Percentiles rank a stretch among this genome's conserved stretches.
phyloP scores from a whole-genome alignment of 106 monocot species.

The Posidonia australis region DNA sequence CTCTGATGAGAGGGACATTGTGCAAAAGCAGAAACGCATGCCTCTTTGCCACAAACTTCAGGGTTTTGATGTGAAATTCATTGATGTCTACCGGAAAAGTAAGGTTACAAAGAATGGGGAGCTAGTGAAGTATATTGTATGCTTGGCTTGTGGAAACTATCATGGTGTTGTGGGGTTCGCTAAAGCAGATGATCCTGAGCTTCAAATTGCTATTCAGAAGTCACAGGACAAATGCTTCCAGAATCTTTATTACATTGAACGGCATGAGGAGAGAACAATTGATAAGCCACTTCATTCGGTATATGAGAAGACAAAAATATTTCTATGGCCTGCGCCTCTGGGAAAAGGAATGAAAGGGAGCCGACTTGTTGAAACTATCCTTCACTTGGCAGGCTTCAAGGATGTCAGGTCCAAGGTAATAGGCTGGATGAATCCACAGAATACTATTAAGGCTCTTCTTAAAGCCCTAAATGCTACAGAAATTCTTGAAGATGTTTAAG shows the following conservation, averaged over 20 bases:
- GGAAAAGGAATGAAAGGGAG: not conserved
- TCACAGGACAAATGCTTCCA: conserved; percentile 3
- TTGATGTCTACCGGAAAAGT: conserved; percentile 3
- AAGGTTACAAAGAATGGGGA: not conserved
- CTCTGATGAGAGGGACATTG: not conserved
- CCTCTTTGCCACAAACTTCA: not conserved
- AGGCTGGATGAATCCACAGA: conserved; percentile 1
- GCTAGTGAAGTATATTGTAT: not conserved
- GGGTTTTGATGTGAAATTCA: conserved; percentile 3
- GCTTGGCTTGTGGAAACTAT: conserved; percentile 9
- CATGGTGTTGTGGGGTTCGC: conserved; percentile 6
- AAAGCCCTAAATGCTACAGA: not conserved
- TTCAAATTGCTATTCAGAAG: not conserved
- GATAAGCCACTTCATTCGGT: not conserved
- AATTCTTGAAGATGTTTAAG: not conserved
- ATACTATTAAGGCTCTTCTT: conserved; percentile 1
- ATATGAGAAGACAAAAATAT: not conserved
- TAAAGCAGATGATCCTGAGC: conserved; percentile 1
- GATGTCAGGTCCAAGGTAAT: conserved; percentile 3
- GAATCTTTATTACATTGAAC: conserved; percentile 7
- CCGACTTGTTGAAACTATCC: not conserved
- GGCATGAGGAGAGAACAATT: not conserved
- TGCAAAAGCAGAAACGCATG: not conserved
- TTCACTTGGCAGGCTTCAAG: conserved; percentile 3
- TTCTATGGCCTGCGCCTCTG: conserved; percentile 2